A percentile compares a stretch with the other conserved stretches of the same genome.
These are phyloP conservation scores for Xylaria castorea DNA, from an alignment of 495 filamentous ascomycete genomes.

Conservation along the genomic window DNA sequence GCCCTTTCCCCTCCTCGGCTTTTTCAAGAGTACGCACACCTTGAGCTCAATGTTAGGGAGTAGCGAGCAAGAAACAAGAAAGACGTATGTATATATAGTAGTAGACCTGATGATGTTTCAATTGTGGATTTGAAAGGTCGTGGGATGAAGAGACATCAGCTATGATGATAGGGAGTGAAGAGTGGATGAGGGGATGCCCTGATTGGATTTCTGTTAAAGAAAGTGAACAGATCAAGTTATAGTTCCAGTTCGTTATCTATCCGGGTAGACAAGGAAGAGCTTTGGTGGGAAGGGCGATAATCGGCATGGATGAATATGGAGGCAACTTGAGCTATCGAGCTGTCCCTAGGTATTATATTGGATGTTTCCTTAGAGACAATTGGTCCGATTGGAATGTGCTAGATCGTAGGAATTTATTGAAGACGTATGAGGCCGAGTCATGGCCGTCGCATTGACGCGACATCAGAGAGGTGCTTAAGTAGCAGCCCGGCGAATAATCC, in stretches of 20 bases:
- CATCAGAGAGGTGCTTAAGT: conserved; percentile 7
- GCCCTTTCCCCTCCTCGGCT: neutral
- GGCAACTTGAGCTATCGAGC: neutral
- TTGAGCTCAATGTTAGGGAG: neutral
- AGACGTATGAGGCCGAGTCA: conserved; percentile 8
- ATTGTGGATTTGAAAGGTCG: neutral
- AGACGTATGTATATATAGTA: neutral
- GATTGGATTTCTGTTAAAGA: neutral
- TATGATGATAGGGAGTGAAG: neutral
- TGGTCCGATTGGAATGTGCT: conserved; percentile 19
- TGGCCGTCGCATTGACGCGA: neutral
- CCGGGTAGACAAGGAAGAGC: conserved; percentile 5
- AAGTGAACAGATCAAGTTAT: neutral
- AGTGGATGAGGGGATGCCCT: neutral
- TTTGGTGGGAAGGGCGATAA: conserved; percentile 2
- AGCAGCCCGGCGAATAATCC: neutral
- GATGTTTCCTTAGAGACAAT: neutral
- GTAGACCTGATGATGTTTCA: neutral
- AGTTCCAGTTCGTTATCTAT: conserved; percentile 9
- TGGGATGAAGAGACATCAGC: neutral
- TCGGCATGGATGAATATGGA: neutral
- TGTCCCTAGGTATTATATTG: neutral
- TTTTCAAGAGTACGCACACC: neutral
- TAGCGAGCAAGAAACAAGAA: neutral
- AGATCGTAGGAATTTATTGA: conserved; percentile 14